Percentiles rank a stretch among this genome's conserved stretches.
These are phyloP conservation scores for Solanum stenotomum DNA, from an alignment of 257 asterid genomes.

Conservation along the genomic window DNA sequence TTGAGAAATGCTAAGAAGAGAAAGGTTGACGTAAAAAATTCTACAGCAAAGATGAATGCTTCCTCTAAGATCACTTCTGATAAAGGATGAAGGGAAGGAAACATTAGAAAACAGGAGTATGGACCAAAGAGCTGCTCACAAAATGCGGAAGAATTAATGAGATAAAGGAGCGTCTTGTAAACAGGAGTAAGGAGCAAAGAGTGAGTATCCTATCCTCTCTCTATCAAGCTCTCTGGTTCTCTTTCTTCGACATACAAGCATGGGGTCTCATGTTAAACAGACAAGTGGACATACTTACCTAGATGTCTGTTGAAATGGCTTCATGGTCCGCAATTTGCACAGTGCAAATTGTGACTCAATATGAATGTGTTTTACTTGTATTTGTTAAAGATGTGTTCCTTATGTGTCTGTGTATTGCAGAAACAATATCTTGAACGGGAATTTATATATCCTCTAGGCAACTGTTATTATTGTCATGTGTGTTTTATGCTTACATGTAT, in stretches of 20 bases:
- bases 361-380: background rate
- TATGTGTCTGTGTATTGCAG: constrained; percentile 23
- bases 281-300: background rate
- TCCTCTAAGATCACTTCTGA: constrained; percentile 58
- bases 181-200: constrained; percentile 61
- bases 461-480: background rate
- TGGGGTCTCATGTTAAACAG: background rate
- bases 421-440: constrained; percentile 69
- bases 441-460: background rate
- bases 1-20: constrained; percentile 40
- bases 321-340: background rate
- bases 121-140: constrained; percentile 64
- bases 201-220: constrained; percentile 27
- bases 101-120: constrained; percentile 48
- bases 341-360: background rate
- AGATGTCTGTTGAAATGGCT: background rate
- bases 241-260: background rate
- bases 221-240: background rate
- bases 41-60: constrained; percentile 30
- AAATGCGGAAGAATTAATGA: constrained; percentile 54
- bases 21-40: constrained; percentile 28
- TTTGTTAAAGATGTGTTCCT: background rate
- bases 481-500: background rate
- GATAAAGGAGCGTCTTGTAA: constrained; percentile 58
- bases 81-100: constrained; percentile 68